Percentiles rank a stretch among this genome's conserved stretches.
These are phyloP conservation scores for Ophiobolus disseminans DNA, from an alignment of 2,329 filamentous ascomycete genomes.

Conservation along the genomic window DNA sequence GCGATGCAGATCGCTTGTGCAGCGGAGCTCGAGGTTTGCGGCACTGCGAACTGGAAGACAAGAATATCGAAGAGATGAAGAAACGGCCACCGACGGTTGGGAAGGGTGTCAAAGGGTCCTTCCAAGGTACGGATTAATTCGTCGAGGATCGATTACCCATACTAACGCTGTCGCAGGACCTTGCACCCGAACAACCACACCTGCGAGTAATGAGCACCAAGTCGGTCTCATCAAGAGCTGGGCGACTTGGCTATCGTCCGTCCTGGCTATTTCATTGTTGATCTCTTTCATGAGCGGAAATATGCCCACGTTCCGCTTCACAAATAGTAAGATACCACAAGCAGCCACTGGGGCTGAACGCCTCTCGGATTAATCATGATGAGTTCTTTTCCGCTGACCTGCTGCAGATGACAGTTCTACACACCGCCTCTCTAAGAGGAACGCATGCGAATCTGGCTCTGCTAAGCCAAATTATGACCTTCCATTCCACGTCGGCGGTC, in stretches of 20 bases:
- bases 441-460: slow-evolving; percentile 30
- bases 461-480: slow-evolving; percentile 37
- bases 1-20: slow-evolving; percentile 30
- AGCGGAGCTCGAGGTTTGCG: slow-evolving; percentile 17
- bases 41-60: slow-evolving; percentile 20
- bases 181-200: slow-evolving; percentile 36
- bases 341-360: neutral
- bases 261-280: slow-evolving; percentile 32
- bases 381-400: slow-evolving; percentile 1
- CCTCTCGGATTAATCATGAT: neutral
- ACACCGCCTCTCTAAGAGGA: slow-evolving; percentile 21
- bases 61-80: slow-evolving; percentile 25
- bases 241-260: slow-evolving; percentile 33
- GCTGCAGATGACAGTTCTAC: slow-evolving; percentile 7
- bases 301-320: slow-evolving; percentile 11
- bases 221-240: slow-evolving; percentile 25
- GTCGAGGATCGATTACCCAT: slow-evolving; percentile 1
- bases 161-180: slow-evolving; percentile 29
- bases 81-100: slow-evolving; percentile 18
- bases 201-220: slow-evolving; percentile 25
- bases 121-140: slow-evolving; percentile 18
- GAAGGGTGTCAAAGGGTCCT: slow-evolving; percentile 36
- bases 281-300: slow-evolving; percentile 26
- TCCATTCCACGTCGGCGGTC: slow-evolving; percentile 38
- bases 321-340: slow-evolving; percentile 14